A percentile compares a stretch with the other conserved stretches of the same genome.
These are phyloP conservation scores for Breynia disticha DNA, from an alignment of 441 rosid genomes.

Conservation along the genomic window DNA sequence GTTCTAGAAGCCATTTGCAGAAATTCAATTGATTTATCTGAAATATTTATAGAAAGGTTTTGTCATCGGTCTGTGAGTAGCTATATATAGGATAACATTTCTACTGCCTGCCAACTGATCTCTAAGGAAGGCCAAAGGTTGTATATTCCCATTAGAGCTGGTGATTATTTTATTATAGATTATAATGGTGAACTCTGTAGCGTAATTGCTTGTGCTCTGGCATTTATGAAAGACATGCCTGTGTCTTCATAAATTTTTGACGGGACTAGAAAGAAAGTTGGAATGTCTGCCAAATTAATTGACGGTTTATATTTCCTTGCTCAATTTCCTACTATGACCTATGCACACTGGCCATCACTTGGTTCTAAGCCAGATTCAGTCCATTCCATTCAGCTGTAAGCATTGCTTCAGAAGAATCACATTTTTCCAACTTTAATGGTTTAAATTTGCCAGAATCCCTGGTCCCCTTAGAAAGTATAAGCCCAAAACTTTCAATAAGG, in stretches of 20 bases:
- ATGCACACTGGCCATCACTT: conserved; percentile 45
- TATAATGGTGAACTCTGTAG: conserved; percentile 90
- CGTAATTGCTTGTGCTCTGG: conserved; percentile 81
- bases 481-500: conserved; percentile 66
- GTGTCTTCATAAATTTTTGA: conserved; percentile 18
- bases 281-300: conserved; percentile 16
- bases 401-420: conserved; percentile 44
- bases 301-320: conserved; percentile 23
- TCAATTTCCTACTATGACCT: conserved; percentile 32
- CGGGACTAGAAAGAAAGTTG: conserved; percentile 27
- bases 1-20: conserved; percentile 80
- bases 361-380: conserved; percentile 50
- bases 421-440: conserved; percentile 72
- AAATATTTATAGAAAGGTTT: conserved; percentile 52
- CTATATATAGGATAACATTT: conserved; percentile 31
- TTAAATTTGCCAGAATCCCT: conserved; percentile 51
- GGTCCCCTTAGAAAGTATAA: conserved; percentile 39
- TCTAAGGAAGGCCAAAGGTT: conserved; percentile 72
- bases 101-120: conserved; percentile 42
- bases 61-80: conserved; percentile 35
- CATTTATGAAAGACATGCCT: conserved; percentile 38
- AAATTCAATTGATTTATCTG: conserved; percentile 42
- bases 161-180: conserved; percentile 57
- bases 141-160: conserved; percentile 55
- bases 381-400: conserved; percentile 27